Base-by-base conservation (phyloP, 345 rosid genomes). In the Acer campestre region DNA sequence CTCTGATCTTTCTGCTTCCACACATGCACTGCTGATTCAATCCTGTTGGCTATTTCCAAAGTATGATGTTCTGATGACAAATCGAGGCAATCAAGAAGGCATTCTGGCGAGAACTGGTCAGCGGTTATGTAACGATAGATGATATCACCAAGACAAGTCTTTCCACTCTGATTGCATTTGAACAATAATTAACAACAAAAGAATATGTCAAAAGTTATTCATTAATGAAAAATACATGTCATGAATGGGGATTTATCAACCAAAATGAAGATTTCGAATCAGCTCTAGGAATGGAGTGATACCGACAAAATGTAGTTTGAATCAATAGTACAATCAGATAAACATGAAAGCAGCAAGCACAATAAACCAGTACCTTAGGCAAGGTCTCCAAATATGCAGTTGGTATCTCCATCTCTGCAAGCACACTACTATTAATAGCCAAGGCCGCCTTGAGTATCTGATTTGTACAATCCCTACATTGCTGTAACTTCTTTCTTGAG, bases 361-460 rank as follows among this genome's bases (percentile, higher is more conserved):
- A 10, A 46, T 46, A 46, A 46, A 55, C 58, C 11, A 23, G 64
- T 88, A 92, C 99, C 97, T 94, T 96, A 23, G 98, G 98, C 82
- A 96, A 85, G 44, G 90, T 83, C 71, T 92, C 99, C 90, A 91
- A 82, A 83, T 94, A 96, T 22, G 97, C 91, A 75, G 77, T 61
- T 3, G 99, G 99, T 70, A 96, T 90, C 82, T 96, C 98, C 99
- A 92, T 96, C 70, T 94, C 98, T 1, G 90, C 88, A 35, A 96
- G 92, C 73, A 96, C 94, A 67, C 92, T 89, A 55, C 92, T 92
- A 84, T 96, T 96, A 76, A 96, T 96, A 0, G 98, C 97, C 98
- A 96, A 88, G 31, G 99, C 97, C 22, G 99, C 99, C 87, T 97
- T 97, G 69, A 94, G 75, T 77, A 97, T 93, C 89, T 97, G 98